Evolutionary conservation across 495 filamentous ascomycete genomes (phyloP), one percentile per base, ranked within the genome.

Genomic region (Cercophora scortea): DNA sequence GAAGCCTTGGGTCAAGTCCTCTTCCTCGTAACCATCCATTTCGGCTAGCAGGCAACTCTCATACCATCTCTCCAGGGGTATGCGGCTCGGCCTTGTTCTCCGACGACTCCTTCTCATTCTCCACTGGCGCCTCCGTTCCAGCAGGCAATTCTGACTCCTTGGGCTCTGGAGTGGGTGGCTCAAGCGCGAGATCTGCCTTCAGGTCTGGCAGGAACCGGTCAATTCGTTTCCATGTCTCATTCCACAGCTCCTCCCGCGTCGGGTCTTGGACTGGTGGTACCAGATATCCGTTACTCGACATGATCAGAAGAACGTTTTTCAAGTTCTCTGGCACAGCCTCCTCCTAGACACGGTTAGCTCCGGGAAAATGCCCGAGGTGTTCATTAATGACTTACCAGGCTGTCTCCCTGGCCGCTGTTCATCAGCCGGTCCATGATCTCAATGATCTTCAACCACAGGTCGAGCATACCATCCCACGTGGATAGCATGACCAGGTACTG

Each of bases 271-370:
- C 81, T 6, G 89, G 86, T 9, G 87, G 79, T 0, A 88, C 83
- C 7, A 99, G 80, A 58, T 89, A 91, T 32, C 88, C 91, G 39
- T 85, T 89, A 63, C 82, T 90, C 2, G 89, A 82, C 93, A 99
- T 97, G 58, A 99, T 92, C 12, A 97, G 77, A 12, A 99, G 75
- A 48, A 97, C 89, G 55, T 99, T 99, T 70, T 97, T 99, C 54
- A 99, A 71, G 58, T 86, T 90, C 65, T 99, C 94, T 5, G 90
- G 89, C 4, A 99, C 89, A 32, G 93, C 91, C 74, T 97, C 92
- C 69, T 95, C 89, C 86, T 92, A 59, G 17, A 47, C 38, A 9
- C 18, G n/a, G 45, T 66, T 60, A 68, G 61, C 50, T 35, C 10
- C 8, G 3, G 42, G n/a, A 32, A 45, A 32, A 45, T 12, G 19